Conservation (phyloP, 1,284 basidiomycete genomes). For the Meira miltonrushii region DNA sequence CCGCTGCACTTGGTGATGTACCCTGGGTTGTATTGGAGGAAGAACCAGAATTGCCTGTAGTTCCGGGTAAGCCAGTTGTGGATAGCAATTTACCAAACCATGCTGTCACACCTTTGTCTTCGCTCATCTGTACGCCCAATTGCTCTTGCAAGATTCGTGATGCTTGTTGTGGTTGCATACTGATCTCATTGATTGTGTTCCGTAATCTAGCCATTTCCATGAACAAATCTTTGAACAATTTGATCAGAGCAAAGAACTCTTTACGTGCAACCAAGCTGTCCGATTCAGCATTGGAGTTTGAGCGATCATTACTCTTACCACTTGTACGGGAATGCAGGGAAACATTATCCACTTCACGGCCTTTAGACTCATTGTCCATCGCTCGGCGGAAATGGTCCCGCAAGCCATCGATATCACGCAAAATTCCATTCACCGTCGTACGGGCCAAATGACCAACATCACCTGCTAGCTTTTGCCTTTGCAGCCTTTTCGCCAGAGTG, state of each 20-base stretch:
- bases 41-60: conserved; percentile 9
- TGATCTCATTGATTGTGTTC: conserved; percentile 78
- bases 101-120: conserved; percentile 22
- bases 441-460: conserved; percentile 84
- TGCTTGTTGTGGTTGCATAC: conserved; percentile 74
- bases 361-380: conserved; percentile 56
- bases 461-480: conserved; percentile 78
- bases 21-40: neutral
- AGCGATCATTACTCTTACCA: conserved; percentile 58
- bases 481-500: conserved; percentile 80
- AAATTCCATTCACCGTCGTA: conserved; percentile 70
- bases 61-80: conserved; percentile 8
- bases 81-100: conserved; percentile 38
- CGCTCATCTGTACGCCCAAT: conserved; percentile 28
- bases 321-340: neutral
- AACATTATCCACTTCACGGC: conserved; percentile 5
- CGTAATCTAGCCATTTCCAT: conserved; percentile 76
- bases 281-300: neutral
- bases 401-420: conserved; percentile 67
- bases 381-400: conserved; percentile 67
- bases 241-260: conserved; percentile 78
- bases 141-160: conserved; percentile 44
- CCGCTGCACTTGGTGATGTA: neutral
- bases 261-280: conserved; percentile 64
- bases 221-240: conserved; percentile 78